Evolutionary conservation across 805 yeast genomes (phyloP).

Genomic region (Wickerhamiella allomyrinae): DNA sequence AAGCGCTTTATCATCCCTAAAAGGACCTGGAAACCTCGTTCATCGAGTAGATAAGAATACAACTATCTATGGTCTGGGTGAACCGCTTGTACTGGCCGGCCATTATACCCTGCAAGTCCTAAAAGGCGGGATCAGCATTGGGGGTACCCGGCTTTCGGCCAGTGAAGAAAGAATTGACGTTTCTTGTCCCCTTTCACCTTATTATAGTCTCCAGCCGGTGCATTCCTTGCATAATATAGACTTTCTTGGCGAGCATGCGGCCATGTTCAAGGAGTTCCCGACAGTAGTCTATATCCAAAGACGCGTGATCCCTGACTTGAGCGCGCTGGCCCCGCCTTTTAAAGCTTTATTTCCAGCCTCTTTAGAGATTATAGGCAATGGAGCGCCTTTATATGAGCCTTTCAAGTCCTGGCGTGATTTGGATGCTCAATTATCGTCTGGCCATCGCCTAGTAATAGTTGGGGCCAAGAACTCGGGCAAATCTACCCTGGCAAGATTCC

Average conservation of each 20-base stretch:
- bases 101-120: conserved; percentile 19
- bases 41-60: not conserved
- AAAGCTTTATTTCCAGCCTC: conserved; percentile 14
- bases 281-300: conserved; percentile 7
- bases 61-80: conserved; percentile 4
- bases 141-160: conserved; percentile 16
- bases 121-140: conserved; percentile 20
- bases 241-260: not conserved
- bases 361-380: not conserved
- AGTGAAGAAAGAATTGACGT: conserved; percentile 2
- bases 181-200: conserved; percentile 16
- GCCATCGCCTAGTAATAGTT: conserved; percentile 28
- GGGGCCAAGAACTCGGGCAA: conserved; percentile 75
- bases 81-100: conserved; percentile 20
- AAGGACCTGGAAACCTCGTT: not conserved
- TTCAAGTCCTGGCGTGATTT: conserved; percentile 16
- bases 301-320: conserved; percentile 1
- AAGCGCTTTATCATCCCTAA: not conserved
- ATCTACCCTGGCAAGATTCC: conserved; percentile 48
- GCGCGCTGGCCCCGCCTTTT: conserved; percentile 19
- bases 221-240: conserved; percentile 1
- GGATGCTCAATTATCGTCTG: conserved; percentile 1
- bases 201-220: conserved; percentile 10
- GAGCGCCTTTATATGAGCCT: not conserved
- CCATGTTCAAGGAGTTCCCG: not conserved